Evolutionary conservation across 805 yeast species (phyloP).

Genomic region (Kuraishia floccosa): DNA sequence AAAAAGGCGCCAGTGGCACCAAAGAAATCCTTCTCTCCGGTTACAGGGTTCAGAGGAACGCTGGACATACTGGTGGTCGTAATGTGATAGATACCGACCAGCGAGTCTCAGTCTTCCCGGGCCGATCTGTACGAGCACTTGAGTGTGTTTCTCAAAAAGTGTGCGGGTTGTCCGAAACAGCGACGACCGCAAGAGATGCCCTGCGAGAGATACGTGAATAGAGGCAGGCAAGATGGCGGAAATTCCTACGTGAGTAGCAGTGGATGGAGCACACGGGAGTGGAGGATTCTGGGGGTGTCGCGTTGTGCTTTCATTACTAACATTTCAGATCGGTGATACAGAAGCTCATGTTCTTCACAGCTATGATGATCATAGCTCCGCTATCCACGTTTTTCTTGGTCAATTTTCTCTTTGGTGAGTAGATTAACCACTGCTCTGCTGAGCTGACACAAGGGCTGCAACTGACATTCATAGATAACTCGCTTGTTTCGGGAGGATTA

Average conservation of each 20-base stretch:
- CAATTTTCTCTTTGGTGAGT: constrained; percentile 26
- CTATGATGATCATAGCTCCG: constrained; percentile 65
- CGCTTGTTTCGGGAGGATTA: constrained; percentile 67
- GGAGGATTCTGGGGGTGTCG: too few species aligned
- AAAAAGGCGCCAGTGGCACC: constrained; percentile 68
- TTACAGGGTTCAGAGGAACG: constrained; percentile 71
- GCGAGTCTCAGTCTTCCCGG: too few species aligned
- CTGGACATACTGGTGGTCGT: too few species aligned
- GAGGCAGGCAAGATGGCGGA: constrained; percentile 17
- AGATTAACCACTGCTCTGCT: background rate
- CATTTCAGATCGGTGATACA: constrained; percentile 42
- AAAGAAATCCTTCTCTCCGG: constrained; percentile 62
- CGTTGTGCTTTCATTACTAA: too few species aligned
- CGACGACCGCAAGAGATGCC: too few species aligned
- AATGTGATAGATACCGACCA: too few species aligned
- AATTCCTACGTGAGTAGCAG: constrained; percentile 24
- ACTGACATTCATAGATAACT: constrained; percentile 23
- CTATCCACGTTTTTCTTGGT: constrained; percentile 46
- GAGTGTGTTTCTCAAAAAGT: too few species aligned
- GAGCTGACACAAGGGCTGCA: background rate
- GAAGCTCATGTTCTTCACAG: constrained; percentile 65
- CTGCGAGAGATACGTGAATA: constrained; percentile 1
- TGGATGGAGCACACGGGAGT: too few species aligned
- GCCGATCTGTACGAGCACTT: too few species aligned
- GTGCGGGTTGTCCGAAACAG: too few species aligned